Conservation (phyloP, 1,139 yeast species). For the Saccharomyces hybrid region DNA sequence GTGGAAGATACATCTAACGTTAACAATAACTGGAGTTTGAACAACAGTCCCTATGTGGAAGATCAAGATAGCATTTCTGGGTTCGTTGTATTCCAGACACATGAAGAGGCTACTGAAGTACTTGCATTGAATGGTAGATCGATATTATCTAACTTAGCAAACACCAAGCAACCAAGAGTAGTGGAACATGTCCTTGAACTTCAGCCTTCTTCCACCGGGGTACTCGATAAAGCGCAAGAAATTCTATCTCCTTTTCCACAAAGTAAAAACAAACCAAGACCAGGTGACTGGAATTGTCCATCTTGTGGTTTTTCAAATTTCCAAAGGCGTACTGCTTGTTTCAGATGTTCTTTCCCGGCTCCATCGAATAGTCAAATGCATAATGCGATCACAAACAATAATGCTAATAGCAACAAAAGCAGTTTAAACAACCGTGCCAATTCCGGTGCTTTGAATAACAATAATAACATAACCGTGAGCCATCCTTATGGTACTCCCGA, state of each 20-base stretch:
- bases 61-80: constrained; percentile 48
- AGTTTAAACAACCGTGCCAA: not conserved
- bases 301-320: constrained; percentile 93
- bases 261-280: constrained; percentile 84
- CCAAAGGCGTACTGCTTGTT: constrained; percentile 91
- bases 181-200: constrained; percentile 70
- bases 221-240: constrained; percentile 75
- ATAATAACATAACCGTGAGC: not conserved
- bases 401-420: constrained; percentile 11
- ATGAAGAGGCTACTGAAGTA: constrained; percentile 79
- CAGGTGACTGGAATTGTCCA: constrained; percentile 98
- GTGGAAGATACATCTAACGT: constrained; percentile 22
- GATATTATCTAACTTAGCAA: constrained; percentile 29
- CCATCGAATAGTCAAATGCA: constrained; percentile 45
- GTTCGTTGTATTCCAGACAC: constrained; percentile 76
- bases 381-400: constrained; percentile 11
- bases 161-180: constrained; percentile 39
- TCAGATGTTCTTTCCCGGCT: constrained; percentile 88
- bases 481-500: not conserved
- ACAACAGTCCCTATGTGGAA: constrained; percentile 30
- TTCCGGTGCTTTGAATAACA: not conserved
- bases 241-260: constrained; percentile 80
- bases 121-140: constrained; percentile 63
- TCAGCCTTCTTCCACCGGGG: constrained; percentile 73
- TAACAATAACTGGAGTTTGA: constrained; percentile 19